A percentile compares a stretch with the other conserved stretches of the same genome.
phyloP scores from a whole-genome alignment of 2,329 filamentous ascomycete species.

The Botrytis fragariae region DNA sequence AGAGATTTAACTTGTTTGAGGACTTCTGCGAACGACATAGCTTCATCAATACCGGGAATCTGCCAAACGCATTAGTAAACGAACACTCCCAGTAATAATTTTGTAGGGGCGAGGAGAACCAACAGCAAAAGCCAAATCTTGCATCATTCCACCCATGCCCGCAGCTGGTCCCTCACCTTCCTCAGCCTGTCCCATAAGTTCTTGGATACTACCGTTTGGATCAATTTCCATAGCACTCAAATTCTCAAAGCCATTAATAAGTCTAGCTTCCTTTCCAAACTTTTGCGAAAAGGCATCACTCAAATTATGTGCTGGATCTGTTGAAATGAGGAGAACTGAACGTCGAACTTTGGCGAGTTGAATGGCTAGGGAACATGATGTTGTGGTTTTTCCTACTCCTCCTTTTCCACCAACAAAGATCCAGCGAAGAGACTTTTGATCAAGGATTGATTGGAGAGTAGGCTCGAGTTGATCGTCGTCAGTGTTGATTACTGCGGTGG shows the following conservation, averaged over 20 bases:
- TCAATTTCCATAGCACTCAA: constrained; percentile 99
- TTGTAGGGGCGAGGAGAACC: constrained; percentile 38
- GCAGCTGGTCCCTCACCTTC: constrained; percentile 71
- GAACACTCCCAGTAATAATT: not conserved
- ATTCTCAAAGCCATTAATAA: constrained; percentile 89
- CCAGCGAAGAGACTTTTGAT: constrained; percentile 94
- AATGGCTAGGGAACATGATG: constrained; percentile 95
- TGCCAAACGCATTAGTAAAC: constrained; percentile 40
- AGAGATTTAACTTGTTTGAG: constrained; percentile 99
- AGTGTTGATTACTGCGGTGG: constrained; percentile 48
- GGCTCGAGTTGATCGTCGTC: constrained; percentile 84
- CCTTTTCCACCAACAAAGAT: constrained; percentile 99
- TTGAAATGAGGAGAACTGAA: constrained; percentile 95
- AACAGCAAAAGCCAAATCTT: constrained; percentile 94
- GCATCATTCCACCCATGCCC: constrained; percentile 92
- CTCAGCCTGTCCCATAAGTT: constrained; percentile 75
- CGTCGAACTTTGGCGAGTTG: constrained; percentile 94
- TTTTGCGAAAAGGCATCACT: constrained; percentile 98
- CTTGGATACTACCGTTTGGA: constrained; percentile 95
- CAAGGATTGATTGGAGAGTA: constrained; percentile 88
- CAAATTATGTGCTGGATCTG: constrained; percentile 96
- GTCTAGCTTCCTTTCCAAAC: constrained; percentile 95
- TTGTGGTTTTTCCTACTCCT: constrained; percentile 99
- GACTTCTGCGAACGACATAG: constrained; percentile 99
- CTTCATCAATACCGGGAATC: constrained; percentile 98